Conservation (phyloP, 163 green algal species). For the Scenedesmus sp. region DNA sequence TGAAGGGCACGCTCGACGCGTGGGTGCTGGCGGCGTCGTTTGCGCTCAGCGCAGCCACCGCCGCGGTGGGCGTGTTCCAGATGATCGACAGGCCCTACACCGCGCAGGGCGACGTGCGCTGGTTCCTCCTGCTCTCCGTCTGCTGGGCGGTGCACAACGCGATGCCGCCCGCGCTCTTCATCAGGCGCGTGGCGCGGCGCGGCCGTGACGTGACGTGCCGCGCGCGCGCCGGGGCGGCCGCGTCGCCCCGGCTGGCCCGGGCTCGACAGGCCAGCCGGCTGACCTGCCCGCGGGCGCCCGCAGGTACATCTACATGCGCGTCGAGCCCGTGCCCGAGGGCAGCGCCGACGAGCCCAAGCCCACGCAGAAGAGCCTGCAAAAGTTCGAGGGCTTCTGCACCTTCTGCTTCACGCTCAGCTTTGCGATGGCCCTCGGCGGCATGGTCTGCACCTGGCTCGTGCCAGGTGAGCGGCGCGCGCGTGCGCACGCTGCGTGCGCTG, state of each 20-base stretch:
- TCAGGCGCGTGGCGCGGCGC: no score
- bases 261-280: no score
- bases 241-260: no score
- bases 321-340: neutral
- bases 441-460: constrained; percentile 49
- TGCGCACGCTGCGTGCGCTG: neutral
- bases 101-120: constrained; percentile 36
- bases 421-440: constrained; percentile 25
- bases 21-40: constrained; percentile 38
- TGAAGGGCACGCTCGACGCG: constrained; percentile 41
- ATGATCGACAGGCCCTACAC: constrained; percentile 51
- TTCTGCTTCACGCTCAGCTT: constrained; percentile 23
- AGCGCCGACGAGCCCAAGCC: constrained; percentile 5
- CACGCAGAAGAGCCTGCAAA: neutral
- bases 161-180: constrained; percentile 49
- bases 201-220: no score
- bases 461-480: constrained; percentile 10
- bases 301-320: constrained; percentile 48
- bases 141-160: constrained; percentile 53
- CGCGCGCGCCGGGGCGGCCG: no score
- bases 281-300: constrained; percentile 48
- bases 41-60: constrained; percentile 27
- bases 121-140: constrained; percentile 41
- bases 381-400: constrained; percentile 49
- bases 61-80: constrained; percentile 32